phyloP scores from a whole-genome alignment of 768 basidiomycete species.

The Kwoniella europaea region DNA sequence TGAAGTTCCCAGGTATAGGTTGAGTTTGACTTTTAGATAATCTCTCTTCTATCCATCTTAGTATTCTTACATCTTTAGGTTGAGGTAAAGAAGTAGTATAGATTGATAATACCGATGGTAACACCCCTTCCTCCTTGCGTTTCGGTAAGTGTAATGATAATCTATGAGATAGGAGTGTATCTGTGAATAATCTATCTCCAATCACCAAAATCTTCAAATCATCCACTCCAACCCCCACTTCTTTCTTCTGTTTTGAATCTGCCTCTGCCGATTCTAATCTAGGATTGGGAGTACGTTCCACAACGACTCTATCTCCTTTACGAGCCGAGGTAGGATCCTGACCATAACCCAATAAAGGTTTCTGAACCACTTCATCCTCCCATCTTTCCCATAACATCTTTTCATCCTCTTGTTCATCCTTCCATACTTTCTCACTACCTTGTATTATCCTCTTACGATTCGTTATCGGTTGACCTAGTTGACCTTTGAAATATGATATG shows the following conservation, averaged over 20 bases:
- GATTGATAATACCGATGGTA: constrained; percentile 49
- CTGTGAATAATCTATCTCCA: constrained; percentile 91
- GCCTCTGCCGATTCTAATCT: not conserved
- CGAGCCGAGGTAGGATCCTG: constrained; percentile 49
- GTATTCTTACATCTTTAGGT: constrained; percentile 48
- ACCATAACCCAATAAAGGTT: constrained; percentile 57
- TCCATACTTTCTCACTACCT: constrained; percentile 55
- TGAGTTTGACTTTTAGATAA: constrained; percentile 16
- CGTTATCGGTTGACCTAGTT: constrained; percentile 61
- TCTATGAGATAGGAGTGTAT: constrained; percentile 82
- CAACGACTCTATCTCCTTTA: constrained; percentile 11
- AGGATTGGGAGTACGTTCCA: not conserved
- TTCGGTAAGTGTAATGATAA: constrained; percentile 32
- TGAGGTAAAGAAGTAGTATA: constrained; percentile 51
- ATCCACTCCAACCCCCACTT: constrained; percentile 19
- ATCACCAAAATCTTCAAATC: constrained; percentile 71
- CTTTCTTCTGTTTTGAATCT: not conserved
- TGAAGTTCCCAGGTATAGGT: constrained; percentile 20
- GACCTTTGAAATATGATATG: constrained; percentile 69
- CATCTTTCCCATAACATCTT: constrained; percentile 56
- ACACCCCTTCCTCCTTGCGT: not conserved
- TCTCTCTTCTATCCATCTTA: constrained; percentile 54
- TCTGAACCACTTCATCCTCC: constrained; percentile 26
- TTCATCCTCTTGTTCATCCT: constrained; percentile 37
- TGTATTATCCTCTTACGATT: constrained; percentile 10